Conservation (phyloP, 2,329 filamentous ascomycete genomes). For the Mycosphaerelloides madeirae region DNA sequence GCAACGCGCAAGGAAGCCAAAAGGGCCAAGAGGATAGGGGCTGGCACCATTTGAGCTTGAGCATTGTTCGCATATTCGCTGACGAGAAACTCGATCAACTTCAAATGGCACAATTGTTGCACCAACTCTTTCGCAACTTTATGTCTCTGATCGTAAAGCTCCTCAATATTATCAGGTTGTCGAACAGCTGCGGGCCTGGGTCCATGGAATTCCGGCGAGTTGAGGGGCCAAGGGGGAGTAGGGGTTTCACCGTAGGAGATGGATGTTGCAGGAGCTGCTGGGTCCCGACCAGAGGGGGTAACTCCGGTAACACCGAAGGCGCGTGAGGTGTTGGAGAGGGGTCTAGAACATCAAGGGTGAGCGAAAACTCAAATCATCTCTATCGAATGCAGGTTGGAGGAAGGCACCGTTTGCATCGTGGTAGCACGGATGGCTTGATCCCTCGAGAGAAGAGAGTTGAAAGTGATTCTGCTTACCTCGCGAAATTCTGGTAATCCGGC, state of each 20-base stretch:
- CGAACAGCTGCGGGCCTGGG: background rate
- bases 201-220: background rate
- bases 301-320: background rate
- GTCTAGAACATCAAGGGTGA: too few relatives aligned
- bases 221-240: background rate
- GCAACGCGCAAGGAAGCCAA: constrained; percentile 1
- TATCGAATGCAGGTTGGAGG: too few relatives aligned
- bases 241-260: background rate
- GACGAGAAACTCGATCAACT: constrained; percentile 6
- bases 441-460: too few relatives aligned
- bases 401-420: too few relatives aligned
- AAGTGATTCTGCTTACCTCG: too few relatives aligned
- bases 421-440: too few relatives aligned
- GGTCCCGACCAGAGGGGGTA: background rate
- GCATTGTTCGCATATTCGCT: constrained; percentile 1
- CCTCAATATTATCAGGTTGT: background rate
- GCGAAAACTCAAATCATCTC: too few relatives aligned
- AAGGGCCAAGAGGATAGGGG: constrained; percentile 1
- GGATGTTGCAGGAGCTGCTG: background rate
- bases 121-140: constrained; percentile 3
- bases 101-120: background rate
- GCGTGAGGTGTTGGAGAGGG: too few relatives aligned
- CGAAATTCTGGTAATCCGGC: too few relatives aligned
- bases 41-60: constrained; percentile 4
- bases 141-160: background rate